These are phyloP conservation scores for Tagetes patula DNA, from an alignment of 129 eudicot species.

Conservation along the genomic window DNA sequence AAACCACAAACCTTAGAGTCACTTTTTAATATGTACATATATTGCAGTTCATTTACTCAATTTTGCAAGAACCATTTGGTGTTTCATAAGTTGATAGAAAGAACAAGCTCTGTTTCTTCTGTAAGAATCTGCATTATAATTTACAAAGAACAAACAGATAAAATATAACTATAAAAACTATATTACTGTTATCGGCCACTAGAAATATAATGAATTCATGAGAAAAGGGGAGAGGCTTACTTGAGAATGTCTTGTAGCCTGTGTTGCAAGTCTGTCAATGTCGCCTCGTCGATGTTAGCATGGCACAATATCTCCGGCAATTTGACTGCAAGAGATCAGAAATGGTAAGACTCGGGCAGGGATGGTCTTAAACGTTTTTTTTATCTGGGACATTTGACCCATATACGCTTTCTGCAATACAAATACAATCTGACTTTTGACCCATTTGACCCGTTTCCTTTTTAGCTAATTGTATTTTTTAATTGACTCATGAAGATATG, in stretches of 20 bases:
- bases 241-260: constrained; percentile 54
- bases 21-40: constrained; percentile 5
- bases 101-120: constrained; percentile 51
- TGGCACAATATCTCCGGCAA: constrained; percentile 54
- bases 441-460: not conserved
- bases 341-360: not conserved
- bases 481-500: not conserved
- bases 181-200: not conserved
- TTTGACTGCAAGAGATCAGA: constrained; percentile 47
- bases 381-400: too few relatives aligned
- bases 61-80: constrained; percentile 33
- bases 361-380: not conserved
- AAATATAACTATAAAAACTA: not conserved
- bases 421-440: not conserved
- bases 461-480: not conserved
- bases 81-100: constrained; percentile 46
- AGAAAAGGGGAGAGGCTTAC: constrained; percentile 25
- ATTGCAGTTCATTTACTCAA: constrained; percentile 25
- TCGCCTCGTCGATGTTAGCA: constrained; percentile 51
- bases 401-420: not conserved
- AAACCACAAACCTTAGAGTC: not conserved
- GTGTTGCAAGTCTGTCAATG: constrained; percentile 44
- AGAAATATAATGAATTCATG: not conserved
- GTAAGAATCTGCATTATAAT: constrained; percentile 47
- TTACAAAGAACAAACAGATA: not conserved